These are phyloP conservation scores for Rubia yunnanensis DNA, from an alignment of 257 asterid species.

Conservation along the genomic window DNA sequence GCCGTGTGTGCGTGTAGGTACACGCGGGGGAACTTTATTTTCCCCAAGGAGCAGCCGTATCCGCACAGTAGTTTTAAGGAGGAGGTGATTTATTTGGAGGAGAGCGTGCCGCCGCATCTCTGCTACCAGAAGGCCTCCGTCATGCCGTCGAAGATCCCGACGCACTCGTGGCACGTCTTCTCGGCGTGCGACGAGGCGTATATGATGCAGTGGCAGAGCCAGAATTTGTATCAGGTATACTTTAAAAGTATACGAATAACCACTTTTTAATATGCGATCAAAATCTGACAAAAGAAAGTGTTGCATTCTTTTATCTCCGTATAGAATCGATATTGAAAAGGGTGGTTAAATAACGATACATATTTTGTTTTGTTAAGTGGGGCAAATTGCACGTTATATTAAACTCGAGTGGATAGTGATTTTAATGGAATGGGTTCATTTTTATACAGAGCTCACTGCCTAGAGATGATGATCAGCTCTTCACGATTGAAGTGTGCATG, in stretches of 20 bases:
- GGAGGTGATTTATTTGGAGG: constrained; percentile 53
- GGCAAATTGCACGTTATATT: not conserved
- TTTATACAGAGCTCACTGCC: not conserved
- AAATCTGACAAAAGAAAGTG: no score
- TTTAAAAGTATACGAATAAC: no score
- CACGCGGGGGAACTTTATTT: constrained; percentile 85
- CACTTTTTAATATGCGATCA: no score
- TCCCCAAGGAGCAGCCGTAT: constrained; percentile 76
- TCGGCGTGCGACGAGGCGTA: constrained; percentile 42
- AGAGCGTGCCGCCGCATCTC: constrained; percentile 41
- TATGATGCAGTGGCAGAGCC: not conserved
- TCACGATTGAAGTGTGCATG: constrained; percentile 85
- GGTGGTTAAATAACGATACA: not conserved
- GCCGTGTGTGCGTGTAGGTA: constrained; percentile 62
- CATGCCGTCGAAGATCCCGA: constrained; percentile 44
- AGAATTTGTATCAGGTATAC: not conserved
- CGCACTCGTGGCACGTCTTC: constrained; percentile 88
- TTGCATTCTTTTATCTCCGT: no score
- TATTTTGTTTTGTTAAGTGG: not conserved
- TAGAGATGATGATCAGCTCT: constrained; percentile 11
- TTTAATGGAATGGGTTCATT: not conserved
- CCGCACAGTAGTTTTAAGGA: constrained; percentile 77
- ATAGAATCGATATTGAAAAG: not conserved
- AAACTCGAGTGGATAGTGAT: not conserved
- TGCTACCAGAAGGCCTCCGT: constrained; percentile 47